Conservation (phyloP, 2,329 filamentous ascomycete species). For the Aureobasidium lini region DNA sequence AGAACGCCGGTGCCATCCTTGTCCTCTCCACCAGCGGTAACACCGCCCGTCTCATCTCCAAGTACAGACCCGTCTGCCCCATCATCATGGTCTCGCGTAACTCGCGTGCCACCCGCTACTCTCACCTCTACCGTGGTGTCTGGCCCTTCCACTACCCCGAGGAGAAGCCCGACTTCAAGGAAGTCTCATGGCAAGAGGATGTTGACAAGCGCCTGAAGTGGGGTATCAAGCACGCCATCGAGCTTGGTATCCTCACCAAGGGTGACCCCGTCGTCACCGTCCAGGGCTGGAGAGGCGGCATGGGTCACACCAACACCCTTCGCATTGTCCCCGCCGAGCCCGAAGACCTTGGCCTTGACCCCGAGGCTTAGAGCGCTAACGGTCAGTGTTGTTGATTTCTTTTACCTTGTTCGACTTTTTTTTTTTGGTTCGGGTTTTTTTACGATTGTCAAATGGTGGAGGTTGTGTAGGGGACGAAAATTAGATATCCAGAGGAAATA, state of each 20-base stretch:
- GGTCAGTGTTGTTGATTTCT: background rate
- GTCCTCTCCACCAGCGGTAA: conserved; percentile 91
- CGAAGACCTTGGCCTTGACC: conserved; percentile 43
- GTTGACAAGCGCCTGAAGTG: conserved; percentile 96
- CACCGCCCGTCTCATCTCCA: conserved; percentile 90
- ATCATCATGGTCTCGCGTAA: conserved; percentile 99
- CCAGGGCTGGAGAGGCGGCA: conserved; percentile 85
- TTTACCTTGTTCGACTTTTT: background rate
- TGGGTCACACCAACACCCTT: conserved; percentile 82
- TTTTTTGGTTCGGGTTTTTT: background rate
- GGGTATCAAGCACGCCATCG: conserved; percentile 81
- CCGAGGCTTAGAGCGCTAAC: conserved; percentile 33
- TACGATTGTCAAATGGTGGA: conserved; percentile 10
- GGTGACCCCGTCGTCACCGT: conserved; percentile 75
- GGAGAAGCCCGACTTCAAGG: conserved; percentile 87
- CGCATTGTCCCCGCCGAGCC: conserved; percentile 43
- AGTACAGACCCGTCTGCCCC: conserved; percentile 97
- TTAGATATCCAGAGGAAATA: conserved; percentile 2
- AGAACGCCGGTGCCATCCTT: conserved; percentile 93
- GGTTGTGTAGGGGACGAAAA: conserved; percentile 1
- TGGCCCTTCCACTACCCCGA: conserved; percentile 96
- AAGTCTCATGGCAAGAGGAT: conserved; percentile 96
- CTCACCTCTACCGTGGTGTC: conserved; percentile 92
- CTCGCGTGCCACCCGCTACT: conserved; percentile 73
- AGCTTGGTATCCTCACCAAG: conserved; percentile 66